Conservation (phyloP, 2,329 filamentous ascomycete species). For the Setomelanomma holmii region DNA sequence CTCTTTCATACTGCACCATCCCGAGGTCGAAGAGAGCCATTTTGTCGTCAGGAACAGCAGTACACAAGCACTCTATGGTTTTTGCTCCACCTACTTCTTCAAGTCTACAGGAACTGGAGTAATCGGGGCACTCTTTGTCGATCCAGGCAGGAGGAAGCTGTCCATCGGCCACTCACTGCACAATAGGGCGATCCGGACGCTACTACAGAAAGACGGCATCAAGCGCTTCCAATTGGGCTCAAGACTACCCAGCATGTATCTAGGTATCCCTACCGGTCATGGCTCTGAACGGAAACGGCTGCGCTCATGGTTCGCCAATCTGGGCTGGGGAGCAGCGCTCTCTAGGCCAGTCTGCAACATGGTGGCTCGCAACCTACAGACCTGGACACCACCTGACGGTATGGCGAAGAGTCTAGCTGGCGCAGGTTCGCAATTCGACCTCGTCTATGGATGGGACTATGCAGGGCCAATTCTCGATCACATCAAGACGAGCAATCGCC, state of each 20-base stretch:
- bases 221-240: constrained; percentile 83
- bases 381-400: constrained; percentile 79
- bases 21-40: constrained; percentile 78
- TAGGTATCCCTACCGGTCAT: constrained; percentile 78
- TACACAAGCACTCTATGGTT: constrained; percentile 88
- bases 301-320: constrained; percentile 84
- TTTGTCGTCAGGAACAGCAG: constrained; percentile 95
- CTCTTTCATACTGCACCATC: constrained; percentile 76
- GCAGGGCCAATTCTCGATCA: constrained; percentile 76
- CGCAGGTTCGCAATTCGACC: constrained; percentile 78
- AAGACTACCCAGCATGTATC: constrained; percentile 82
- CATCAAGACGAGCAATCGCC: constrained; percentile 74
- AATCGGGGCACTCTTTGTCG: constrained; percentile 87
- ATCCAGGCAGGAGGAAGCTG: constrained; percentile 82
- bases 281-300: constrained; percentile 65
- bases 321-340: constrained; percentile 81
- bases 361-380: constrained; percentile 72
- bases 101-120: constrained; percentile 73
- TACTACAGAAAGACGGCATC: constrained; percentile 74
- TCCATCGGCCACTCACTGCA: constrained; percentile 92
- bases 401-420: constrained; percentile 75
- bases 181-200: constrained; percentile 78
- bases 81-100: constrained; percentile 87
- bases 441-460: constrained; percentile 82
- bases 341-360: constrained; percentile 73